A percentile compares a stretch with the other conserved stretches of the same genome.
These are phyloP conservation scores for bread wheat (Triticum aestivum) DNA, from an alignment of 176 grass and related monocot genomes.

Conservation along the genomic window DNA sequence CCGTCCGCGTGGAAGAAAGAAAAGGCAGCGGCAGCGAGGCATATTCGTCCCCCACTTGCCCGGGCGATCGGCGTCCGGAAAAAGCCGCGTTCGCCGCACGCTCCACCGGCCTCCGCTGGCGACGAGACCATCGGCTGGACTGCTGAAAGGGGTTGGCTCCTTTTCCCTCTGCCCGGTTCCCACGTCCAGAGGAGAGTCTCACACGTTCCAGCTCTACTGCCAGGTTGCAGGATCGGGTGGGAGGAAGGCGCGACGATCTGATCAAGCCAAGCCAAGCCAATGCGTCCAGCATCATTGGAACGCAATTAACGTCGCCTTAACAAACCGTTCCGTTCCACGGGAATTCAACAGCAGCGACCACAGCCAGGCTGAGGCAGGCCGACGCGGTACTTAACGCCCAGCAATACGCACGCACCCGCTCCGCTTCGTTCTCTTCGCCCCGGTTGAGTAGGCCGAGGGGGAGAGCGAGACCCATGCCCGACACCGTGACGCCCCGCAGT, in stretches of 20 bases:
- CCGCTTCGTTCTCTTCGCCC: neutral
- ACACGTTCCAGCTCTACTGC: too few relatives aligned
- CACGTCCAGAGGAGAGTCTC: neutral
- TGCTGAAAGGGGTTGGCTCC: neutral
- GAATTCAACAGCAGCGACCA: neutral
- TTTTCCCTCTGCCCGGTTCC: neutral
- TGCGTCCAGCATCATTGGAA: neutral
- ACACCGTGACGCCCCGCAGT: neutral
- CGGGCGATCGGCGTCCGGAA: neutral
- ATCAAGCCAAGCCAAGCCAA: neutral
- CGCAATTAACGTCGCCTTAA: neutral
- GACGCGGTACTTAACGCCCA: neutral
- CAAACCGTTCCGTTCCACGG: neutral
- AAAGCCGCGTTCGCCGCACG: constrained; percentile 7
- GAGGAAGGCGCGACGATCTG: neutral
- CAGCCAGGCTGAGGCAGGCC: neutral
- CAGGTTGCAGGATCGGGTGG: neutral
- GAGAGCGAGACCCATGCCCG: neutral
- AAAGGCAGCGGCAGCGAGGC: neutral
- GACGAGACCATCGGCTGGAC: neutral
- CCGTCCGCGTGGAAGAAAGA: neutral
- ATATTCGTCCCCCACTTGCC: constrained; percentile 9
- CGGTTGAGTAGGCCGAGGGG: neutral
- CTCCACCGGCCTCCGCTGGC: neutral
- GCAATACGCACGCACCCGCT: neutral